Evolutionary conservation across 2,329 filamentous ascomycete genomes (phyloP).

Genomic region (Aspergillus vadensis): DNA sequence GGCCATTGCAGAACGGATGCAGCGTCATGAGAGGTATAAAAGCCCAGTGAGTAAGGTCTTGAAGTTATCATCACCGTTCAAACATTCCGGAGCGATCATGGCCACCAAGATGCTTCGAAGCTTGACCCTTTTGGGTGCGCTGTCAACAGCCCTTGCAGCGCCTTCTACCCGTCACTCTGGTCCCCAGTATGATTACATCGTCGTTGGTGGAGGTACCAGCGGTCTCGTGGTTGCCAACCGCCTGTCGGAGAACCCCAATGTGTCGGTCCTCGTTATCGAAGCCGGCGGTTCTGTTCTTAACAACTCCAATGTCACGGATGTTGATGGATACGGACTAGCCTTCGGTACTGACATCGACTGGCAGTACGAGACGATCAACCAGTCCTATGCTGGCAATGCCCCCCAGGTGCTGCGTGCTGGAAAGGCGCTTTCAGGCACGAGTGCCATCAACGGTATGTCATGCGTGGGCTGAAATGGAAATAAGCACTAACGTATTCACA

Average conservation of each 20-base stretch:
- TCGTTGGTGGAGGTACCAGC: conserved; percentile 39
- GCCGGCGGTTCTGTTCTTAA: conserved; percentile 29
- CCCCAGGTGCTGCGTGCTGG: conserved; percentile 40
- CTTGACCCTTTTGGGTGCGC: neutral
- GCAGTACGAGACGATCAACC: conserved; percentile 42
- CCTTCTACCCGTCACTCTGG: neutral
- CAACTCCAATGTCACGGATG: conserved; percentile 33
- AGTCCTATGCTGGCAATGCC: conserved; percentile 37
- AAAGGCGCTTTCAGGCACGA: conserved; percentile 47
- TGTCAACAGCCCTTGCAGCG: neutral
- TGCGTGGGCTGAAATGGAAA: neutral
- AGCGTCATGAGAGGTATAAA: neutral
- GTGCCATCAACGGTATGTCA: conserved; percentile 44
- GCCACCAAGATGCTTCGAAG: neutral
- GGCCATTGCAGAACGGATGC: neutral
- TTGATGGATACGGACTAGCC: conserved; percentile 25
- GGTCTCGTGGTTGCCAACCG: conserved; percentile 39
- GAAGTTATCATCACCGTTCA: neutral
- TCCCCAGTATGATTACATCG: conserved; percentile 29
- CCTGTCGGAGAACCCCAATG: conserved; percentile 32
- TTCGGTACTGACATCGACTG: conserved; percentile 44
- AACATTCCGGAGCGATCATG: neutral
- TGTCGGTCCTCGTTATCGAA: conserved; percentile 34
- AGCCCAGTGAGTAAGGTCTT: neutral
- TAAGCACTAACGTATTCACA: conserved; percentile 9